Conservation (phyloP, 73 alveolate genomes). For the Paramecium biaurelia region DNA sequence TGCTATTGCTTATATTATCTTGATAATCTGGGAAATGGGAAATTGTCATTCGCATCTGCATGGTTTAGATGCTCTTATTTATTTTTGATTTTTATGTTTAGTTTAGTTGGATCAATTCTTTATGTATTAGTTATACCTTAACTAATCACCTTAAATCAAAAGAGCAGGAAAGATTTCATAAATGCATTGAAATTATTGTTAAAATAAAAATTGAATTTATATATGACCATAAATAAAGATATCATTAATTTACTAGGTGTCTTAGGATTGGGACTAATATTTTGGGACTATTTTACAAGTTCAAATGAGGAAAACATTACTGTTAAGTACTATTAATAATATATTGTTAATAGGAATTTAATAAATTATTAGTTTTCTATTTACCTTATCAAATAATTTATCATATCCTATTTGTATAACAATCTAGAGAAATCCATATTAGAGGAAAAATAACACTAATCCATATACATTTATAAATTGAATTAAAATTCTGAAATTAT, state of each 20-base stretch:
- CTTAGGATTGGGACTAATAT: neutral
- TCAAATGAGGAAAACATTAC: neutral
- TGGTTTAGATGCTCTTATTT: neutral
- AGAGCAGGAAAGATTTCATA: neutral
- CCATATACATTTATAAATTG: neutral
- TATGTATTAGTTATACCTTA: neutral
- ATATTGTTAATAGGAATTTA: neutral
- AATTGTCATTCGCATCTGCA: neutral
- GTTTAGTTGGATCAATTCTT: neutral
- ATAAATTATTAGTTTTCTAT: neutral
- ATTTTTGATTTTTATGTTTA: neutral
- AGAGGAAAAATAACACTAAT: neutral
- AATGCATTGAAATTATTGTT: neutral
- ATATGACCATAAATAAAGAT: neutral
- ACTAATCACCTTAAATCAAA: neutral
- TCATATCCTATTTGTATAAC: neutral
- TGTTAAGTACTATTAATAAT: neutral
- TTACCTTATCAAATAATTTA: neutral
- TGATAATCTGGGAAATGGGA: neutral
- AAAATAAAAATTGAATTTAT: neutral
- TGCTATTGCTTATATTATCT: neutral
- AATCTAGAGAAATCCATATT: neutral
- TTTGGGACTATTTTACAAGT: neutral
- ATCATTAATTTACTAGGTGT: neutral
- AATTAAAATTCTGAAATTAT: neutral